Base-by-base conservation (phyloP, 2,329 filamentous ascomycete genomes). In the Ophiocordyceps polyrhachis-furcata region DNA sequence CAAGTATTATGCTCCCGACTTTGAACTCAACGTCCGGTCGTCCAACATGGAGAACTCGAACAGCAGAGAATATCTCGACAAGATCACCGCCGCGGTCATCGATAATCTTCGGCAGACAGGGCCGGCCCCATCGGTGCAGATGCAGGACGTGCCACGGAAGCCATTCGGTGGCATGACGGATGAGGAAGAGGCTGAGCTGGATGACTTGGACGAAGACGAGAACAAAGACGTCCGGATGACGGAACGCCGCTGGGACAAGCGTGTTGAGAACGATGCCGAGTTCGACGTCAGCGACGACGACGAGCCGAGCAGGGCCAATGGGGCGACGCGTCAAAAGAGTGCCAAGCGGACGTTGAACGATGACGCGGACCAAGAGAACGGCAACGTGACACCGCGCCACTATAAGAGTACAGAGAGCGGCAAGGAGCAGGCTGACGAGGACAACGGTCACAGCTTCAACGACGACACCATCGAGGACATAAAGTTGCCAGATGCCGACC, bases 1-100 rank as follows among this genome's bases (percentile, higher is more conserved):
- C 19, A 3, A 91, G 71, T 93, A 94, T 57, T 98, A 96, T 60
- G 85, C 83, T 14, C 83, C 83, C 7, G 86, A 93, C 54, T 93
- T 89, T 55, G 81, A 86, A 49, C 73, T 98, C 7, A 91, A 95
- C 60, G 91, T 94, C 1, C 79, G 85, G 25, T 73, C 93, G 1
- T 83, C 81, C 13, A 89, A 87, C 49, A 85, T 91, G 67, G 87
- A 93, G 56, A 96, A 95, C 55, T 83, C 87, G 40, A 93, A 94
- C 57, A 82, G 84, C 46, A 71, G 76, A 44, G 78, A 87, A 45
- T 89, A 93, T 51, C 70, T 95, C 3, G 78, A 87, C 40, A 82
- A 81, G 55, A 82, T 95, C 54, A 83, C 88, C 48, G 75, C 81
- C 49, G 76, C 83, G 31, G 79, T 94, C 28, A 76, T 86, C 45